Percentiles rank a stretch among this genome's conserved stretches.
These are phyloP conservation scores for Crucihimalaya himalaica DNA, from an alignment of 345 rosid species.

Conservation along the genomic window DNA sequence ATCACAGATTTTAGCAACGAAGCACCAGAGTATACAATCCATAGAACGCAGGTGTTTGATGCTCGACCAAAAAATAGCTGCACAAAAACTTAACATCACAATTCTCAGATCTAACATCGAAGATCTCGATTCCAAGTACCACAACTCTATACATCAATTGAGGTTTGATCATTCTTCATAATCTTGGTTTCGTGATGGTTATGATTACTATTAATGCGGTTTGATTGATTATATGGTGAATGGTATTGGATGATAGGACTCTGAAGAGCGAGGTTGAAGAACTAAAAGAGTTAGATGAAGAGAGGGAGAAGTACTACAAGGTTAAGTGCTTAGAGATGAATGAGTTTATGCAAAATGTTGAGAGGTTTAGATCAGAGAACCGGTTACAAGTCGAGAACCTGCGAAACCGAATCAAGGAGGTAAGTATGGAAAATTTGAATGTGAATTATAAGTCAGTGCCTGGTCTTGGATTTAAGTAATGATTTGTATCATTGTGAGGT, in stretches of 20 bases:
- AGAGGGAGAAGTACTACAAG: slow-evolving; percentile 54
- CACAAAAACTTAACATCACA: slow-evolving; percentile 57
- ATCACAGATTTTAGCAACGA: slow-evolving; percentile 49
- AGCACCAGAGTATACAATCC: slow-evolving; percentile 45
- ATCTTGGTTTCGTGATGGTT: not conserved
- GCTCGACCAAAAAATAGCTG: slow-evolving; percentile 56
- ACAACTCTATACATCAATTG: slow-evolving; percentile 33
- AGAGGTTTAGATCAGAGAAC: slow-evolving; percentile 43
- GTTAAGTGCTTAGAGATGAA: slow-evolving; percentile 53
- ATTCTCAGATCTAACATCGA: slow-evolving; percentile 52
- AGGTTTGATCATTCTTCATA: slow-evolving; percentile 39
- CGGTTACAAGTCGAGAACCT: slow-evolving; percentile 42
- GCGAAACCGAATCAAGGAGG: slow-evolving; percentile 46
- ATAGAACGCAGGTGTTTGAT: slow-evolving; percentile 59
- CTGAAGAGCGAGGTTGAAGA: slow-evolving; percentile 62
- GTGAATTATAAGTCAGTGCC: not conserved
- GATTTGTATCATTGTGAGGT: not conserved
- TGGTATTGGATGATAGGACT: slow-evolving; percentile 40
- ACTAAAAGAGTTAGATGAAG: slow-evolving; percentile 54
- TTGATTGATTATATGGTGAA: not conserved
- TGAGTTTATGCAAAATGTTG: slow-evolving; percentile 45
- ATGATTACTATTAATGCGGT: not conserved
- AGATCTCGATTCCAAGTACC: slow-evolving; percentile 46
- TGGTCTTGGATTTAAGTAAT: not conserved
- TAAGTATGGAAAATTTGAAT: slow-evolving; percentile 11